Base-by-base conservation (phyloP, 2,329 filamentous ascomycete species). In the Curvularia spicifera region DNA sequence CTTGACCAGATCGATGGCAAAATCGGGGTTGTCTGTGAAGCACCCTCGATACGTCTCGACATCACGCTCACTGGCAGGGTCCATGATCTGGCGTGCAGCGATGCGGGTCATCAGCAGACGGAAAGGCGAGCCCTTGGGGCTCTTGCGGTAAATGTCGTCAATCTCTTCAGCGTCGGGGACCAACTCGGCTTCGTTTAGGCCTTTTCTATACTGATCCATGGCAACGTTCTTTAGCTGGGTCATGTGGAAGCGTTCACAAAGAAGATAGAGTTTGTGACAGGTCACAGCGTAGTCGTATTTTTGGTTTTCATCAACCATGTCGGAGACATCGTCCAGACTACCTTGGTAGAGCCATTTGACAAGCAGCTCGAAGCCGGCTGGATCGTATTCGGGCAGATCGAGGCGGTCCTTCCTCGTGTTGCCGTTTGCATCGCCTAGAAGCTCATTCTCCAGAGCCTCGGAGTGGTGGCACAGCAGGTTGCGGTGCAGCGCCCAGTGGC, bases 341-440 rank as follows among this genome's bases (percentile, higher is more conserved):
- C 83, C 83, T 68, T 84, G 83, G 55, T 85, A 85, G 8, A 85
- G 76, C 82, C 82, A 85, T 71, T 84, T 84, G 5, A 84, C 81
- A 15, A 85, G 76, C 57, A 84, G 69, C 68, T 84, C 82, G 64
- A 84, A 85, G 24, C 82, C 83, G 7, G 73, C 71, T 3, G 83
- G 81, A 53, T 84, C 82, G 67, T 83, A 76, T 12, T 84, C 78
- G 18, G 75, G 76, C 20, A 85, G 73, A 39, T 84, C 81, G 28
- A 84, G 71, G 53, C 69, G 78, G 37, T 78, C 75, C 26, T 73
- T 69, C 49, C 75, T 72, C 44, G 70, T 70, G 42, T 29, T 71
- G 42, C 49, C 53, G 52, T 77, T 71, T 37, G 71, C 74, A 35
- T 77, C 70, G 35, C 78, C 74, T 37, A 76, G 68, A 15, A 79